Base-by-base conservation (phyloP, 2,329 filamentous ascomycete species). In the Laburnicola sp. region DNA sequence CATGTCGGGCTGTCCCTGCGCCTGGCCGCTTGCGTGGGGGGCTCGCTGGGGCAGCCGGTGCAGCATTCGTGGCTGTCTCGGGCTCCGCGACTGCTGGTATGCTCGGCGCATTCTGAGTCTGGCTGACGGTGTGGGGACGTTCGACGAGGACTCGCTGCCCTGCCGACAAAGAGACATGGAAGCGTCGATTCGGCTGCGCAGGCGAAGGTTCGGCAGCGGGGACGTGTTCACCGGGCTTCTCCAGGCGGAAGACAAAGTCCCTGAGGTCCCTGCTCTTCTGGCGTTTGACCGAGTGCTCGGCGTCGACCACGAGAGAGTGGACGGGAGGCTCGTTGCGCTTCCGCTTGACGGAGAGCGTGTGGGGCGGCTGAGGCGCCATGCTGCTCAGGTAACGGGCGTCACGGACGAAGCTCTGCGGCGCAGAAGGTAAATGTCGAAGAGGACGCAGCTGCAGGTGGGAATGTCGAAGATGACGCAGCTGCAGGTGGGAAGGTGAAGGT, bases 241-340 rank as follows among this genome's bases (percentile, higher is more conserved):
- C 60, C 30, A 64, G 62, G 21, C 58, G 45, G 51, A 57, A 67
- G 35, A 39, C 37, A 35, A 58, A 62, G 22, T 46, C 45, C 27
- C 36, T 40, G 35, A 46, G 54, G 31, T 16, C 40, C 25, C 41
- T 50, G 50, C 57, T 66, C 41, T 63, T 62, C 49, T 60, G 59
- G 8, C 58, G 55, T 50, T 50, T 57, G 26, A 45, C 34, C 11
- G 66, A 63, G 46, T 56, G 54, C 30, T 35, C 54, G 45, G 58
- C 50, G 37, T 70, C 64, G 48, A 68, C 60, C 23, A 66, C 50
- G 43, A 82, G 70, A 22, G 77, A 75, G 53, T 83, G 80, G n/a
- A 82, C 76, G 3, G 81, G 80, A 41, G 80, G 79, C 47, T 84
- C 81, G 48, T 78, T 76, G 48, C 81, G 77, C 57, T 81, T 80